Percentiles rank a stretch among this genome's conserved stretches.
phyloP scores from a whole-genome alignment of 1,284 basidiomycete species.

The Papiliotrema flavescens region DNA sequence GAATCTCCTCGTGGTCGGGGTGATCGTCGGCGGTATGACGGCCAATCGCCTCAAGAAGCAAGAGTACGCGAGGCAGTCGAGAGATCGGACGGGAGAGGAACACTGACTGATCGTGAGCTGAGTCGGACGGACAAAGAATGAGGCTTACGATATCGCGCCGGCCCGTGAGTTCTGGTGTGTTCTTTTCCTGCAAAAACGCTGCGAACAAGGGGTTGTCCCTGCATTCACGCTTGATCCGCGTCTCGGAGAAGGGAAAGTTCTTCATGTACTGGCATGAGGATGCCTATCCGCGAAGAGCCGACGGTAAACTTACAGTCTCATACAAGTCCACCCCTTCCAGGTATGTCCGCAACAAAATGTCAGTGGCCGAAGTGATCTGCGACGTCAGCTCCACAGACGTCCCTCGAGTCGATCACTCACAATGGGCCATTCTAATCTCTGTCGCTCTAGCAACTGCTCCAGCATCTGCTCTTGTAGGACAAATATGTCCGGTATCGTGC shows the following conservation, averaged over 20 bases:
- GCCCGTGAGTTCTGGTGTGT: constrained; percentile 62
- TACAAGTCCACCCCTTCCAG: constrained; percentile 35
- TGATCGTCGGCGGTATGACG: constrained; percentile 56
- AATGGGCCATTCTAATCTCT: constrained; percentile 73
- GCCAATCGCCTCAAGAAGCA: constrained; percentile 65
- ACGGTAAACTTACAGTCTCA: constrained; percentile 28
- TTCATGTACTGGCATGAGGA: constrained; percentile 35
- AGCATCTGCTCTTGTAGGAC: constrained; percentile 64
- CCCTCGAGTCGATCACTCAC: constrained; percentile 9
- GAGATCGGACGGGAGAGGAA: constrained; percentile 78
- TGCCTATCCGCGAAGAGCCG: constrained; percentile 13
- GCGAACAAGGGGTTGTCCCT: constrained; percentile 63
- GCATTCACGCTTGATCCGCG: constrained; percentile 67
- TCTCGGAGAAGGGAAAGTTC: constrained; percentile 75
- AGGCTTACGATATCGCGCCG: constrained; percentile 58
- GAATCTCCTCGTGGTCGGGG: constrained; percentile 42
- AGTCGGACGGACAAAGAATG: neutral
- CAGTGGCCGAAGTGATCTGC: constrained; percentile 64
- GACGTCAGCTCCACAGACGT: neutral
- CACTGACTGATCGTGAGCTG: constrained; percentile 56
- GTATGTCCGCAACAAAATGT: constrained; percentile 69
- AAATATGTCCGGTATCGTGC: constrained; percentile 63
- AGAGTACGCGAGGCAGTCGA: constrained; percentile 67
- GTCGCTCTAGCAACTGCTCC: constrained; percentile 63
- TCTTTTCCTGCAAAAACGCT: constrained; percentile 58